Conservation (phyloP, 78 protist genomes). For the Polysphondylium violaceum region DNA sequence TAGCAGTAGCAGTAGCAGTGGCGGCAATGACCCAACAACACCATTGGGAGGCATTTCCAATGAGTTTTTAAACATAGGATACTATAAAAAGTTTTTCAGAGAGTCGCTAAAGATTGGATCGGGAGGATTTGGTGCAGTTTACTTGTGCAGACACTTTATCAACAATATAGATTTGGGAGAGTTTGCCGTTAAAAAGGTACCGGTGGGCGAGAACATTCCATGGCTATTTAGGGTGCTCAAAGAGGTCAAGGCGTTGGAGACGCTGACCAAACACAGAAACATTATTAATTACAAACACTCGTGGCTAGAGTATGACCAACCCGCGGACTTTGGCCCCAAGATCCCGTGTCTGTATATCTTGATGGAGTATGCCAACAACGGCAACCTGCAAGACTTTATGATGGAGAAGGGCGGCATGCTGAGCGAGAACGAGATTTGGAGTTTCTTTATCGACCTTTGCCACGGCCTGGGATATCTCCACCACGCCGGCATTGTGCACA, state of each 20-base stretch:
- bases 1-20: neutral
- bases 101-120: conserved; percentile 70
- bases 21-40: neutral
- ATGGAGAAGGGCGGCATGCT: conserved; percentile 21
- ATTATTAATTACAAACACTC: conserved; percentile 85
- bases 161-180: conserved; percentile 80
- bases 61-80: conserved; percentile 75
- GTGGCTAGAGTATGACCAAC: conserved; percentile 84
- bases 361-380: conserved; percentile 86
- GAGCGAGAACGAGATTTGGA: conserved; percentile 81
- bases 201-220: conserved; percentile 85
- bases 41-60: neutral
- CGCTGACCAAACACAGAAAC: conserved; percentile 84
- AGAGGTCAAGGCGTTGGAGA: conserved; percentile 84
- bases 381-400: conserved; percentile 80
- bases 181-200: conserved; percentile 87
- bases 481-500: conserved; percentile 74
- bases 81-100: conserved; percentile 64
- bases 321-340: conserved; percentile 83
- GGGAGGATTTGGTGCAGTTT: conserved; percentile 84
- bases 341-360: conserved; percentile 86
- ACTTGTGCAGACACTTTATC: conserved; percentile 77
- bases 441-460: conserved; percentile 81
- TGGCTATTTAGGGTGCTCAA: conserved; percentile 78
- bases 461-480: conserved; percentile 83